Evolutionary conservation across 345 rosid species (phyloP).

Genomic region (Eucalyptus sp.): DNA sequence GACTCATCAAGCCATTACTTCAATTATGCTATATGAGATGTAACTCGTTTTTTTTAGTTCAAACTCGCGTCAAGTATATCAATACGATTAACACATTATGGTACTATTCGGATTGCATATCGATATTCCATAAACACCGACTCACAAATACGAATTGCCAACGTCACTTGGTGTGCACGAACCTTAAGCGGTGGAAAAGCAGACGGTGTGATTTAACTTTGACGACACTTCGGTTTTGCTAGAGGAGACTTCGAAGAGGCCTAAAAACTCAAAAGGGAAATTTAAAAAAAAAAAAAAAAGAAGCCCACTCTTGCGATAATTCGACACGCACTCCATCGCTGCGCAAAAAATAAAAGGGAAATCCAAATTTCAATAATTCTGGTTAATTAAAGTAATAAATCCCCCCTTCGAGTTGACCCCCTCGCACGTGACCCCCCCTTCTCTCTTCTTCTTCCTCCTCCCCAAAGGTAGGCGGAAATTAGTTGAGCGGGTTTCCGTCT

Average conservation of each 20-base stretch:
- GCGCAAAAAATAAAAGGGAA: neutral
- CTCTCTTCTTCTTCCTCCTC: neutral
- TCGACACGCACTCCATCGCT: neutral
- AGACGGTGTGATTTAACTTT: neutral
- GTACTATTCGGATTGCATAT: accelerated
- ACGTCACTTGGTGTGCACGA: neutral
- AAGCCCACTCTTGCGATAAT: neutral
- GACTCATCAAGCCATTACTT: accelerated
- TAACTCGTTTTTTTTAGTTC: too few species aligned
- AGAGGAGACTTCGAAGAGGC: neutral
- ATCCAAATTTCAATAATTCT: neutral
- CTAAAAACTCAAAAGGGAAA: neutral
- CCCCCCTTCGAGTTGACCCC: neutral
- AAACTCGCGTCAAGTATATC: accelerated
- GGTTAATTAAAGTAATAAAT: neutral
- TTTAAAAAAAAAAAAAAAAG: accelerated
- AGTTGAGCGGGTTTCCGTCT: neutral
- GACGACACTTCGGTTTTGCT: neutral
- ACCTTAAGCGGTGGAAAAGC: neutral
- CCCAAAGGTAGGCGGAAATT: neutral
- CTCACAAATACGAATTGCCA: neutral
- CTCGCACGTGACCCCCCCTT: neutral
- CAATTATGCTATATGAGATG: neutral
- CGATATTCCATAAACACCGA: neutral
- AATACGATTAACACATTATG: accelerated